Percentiles rank a stretch among this genome's conserved stretches.
phyloP scores from a whole-genome alignment of 2,329 filamentous ascomycete species.

The Ceratocystis huliohia region DNA sequence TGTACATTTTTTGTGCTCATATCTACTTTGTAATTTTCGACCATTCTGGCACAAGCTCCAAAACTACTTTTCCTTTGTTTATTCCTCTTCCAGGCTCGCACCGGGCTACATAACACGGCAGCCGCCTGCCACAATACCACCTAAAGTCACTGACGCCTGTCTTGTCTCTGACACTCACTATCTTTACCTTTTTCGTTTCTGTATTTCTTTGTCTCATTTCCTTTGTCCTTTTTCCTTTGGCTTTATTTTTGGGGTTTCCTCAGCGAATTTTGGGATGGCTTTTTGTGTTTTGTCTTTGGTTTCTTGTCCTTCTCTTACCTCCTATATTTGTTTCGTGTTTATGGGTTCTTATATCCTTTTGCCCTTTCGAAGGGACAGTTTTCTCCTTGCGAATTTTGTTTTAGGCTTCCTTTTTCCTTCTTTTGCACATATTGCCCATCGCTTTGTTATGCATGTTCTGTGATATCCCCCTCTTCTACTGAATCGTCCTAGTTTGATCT shows the following conservation, averaged over 20 bases:
- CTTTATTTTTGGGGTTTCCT: not conserved
- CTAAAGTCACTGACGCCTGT: not conserved
- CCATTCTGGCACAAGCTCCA: not conserved
- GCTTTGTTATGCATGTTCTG: conserved; percentile 7
- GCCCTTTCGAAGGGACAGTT: conserved; percentile 7
- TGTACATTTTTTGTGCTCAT: not conserved
- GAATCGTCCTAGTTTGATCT: conserved; percentile 1
- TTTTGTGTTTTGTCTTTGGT: not conserved
- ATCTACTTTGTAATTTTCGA: conserved; percentile 3
- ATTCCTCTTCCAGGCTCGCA: not conserved
- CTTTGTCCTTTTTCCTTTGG: conserved; percentile 7
- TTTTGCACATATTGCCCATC: conserved; percentile 11
- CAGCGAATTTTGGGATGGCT: conserved; percentile 3
- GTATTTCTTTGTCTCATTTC: not conserved
- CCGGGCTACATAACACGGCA: conserved; percentile 4
- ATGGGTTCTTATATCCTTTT: not conserved
- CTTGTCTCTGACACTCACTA: not conserved
- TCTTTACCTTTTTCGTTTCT: not conserved
- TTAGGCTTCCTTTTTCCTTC: not conserved
- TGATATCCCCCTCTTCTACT: conserved; percentile 15
- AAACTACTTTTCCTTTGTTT: not conserved
- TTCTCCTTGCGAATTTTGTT: conserved; percentile 7
- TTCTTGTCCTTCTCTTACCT: conserved; percentile 1
- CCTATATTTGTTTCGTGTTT: not conserved
- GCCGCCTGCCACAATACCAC: conserved; percentile 9